These are phyloP conservation scores for Calonectria naviculata DNA, from an alignment of 2,329 filamentous ascomycete genomes.

Conservation along the genomic window DNA sequence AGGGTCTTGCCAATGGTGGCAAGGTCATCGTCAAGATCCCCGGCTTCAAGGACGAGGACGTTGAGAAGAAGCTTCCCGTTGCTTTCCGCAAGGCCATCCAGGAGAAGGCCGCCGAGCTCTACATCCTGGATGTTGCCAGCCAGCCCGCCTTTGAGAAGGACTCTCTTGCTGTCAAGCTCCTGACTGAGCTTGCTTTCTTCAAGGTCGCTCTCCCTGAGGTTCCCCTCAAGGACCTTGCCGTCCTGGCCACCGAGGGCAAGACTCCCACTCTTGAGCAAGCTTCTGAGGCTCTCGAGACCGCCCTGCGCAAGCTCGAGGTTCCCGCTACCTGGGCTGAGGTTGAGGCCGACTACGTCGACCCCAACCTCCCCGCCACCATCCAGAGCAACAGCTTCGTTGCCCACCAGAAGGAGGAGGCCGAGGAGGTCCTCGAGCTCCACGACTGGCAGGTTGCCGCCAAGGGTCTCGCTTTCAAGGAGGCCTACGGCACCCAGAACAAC, in stretches of 20 bases:
- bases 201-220: conserved; percentile 77
- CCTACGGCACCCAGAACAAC: conserved; percentile 77
- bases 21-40: conserved; percentile 81
- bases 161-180: conserved; percentile 70
- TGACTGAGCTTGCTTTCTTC: conserved; percentile 86
- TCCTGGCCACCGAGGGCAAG: conserved; percentile 69
- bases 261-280: conserved; percentile 62
- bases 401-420: conserved; percentile 81
- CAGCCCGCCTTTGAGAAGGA: conserved; percentile 77
- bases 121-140: conserved; percentile 77
- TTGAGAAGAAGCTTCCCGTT: conserved; percentile 86
- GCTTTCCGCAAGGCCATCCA: conserved; percentile 77
- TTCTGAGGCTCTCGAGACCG: conserved; percentile 75
- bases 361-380: conserved; percentile 71
- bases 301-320: conserved; percentile 79
- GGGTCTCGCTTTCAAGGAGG: conserved; percentile 93
- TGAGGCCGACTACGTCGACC: conserved; percentile 61
- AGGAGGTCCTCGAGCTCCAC: conserved; percentile 73
- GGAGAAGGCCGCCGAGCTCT: conserved; percentile 77
- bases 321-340: conserved; percentile 84
- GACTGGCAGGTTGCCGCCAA: conserved; percentile 89
- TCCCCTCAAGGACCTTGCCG: conserved; percentile 71
- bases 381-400: conserved; percentile 84
- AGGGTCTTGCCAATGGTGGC: conserved; percentile 76
- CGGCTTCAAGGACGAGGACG: conserved; percentile 85